Evolutionary conservation across 176 grass and related monocot genomes (phyloP).

Genomic region (Stipa capillata): DNA sequence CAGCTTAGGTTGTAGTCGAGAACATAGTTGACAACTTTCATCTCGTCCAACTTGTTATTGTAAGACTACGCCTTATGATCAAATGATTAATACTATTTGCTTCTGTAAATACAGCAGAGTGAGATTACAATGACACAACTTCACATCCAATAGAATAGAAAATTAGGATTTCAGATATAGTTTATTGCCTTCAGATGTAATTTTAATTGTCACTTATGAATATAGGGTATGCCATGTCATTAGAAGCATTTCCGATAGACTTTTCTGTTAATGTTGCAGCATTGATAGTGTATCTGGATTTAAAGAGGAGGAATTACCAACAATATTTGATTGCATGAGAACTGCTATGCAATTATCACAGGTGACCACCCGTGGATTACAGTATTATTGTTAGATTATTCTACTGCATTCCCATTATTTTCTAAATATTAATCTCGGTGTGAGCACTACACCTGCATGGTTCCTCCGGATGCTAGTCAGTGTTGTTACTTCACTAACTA

Average conservation of each 20-base stretch:
- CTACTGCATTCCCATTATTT: not conserved
- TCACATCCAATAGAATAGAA: not conserved
- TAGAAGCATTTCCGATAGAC: not conserved
- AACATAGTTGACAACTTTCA: not conserved
- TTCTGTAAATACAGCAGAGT: not conserved
- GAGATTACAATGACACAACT: not conserved
- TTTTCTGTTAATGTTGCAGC: conserved; percentile 24
- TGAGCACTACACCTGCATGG: not conserved
- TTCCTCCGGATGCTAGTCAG: not conserved
- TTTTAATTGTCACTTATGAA: not conserved
- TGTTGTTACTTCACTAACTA: not conserved
- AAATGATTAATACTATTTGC: not conserved
- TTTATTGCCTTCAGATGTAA: too few relatives aligned
- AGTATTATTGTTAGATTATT: not conserved
- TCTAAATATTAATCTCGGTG: too few relatives aligned
- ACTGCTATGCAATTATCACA: conserved; percentile 51
- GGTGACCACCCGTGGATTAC: conserved; percentile 9
- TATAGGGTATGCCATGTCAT: not conserved
- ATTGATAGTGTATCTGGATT: conserved; percentile 28
- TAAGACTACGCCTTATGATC: not conserved
- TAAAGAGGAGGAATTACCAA: conserved; percentile 45
- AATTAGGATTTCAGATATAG: not conserved
- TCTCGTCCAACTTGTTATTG: not conserved
- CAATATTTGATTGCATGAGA: conserved; percentile 62
- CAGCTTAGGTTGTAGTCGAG: not conserved